Base-by-base conservation (phyloP, 192 early-diverging fungal genomes). In the Physocladia obscura region DNA sequence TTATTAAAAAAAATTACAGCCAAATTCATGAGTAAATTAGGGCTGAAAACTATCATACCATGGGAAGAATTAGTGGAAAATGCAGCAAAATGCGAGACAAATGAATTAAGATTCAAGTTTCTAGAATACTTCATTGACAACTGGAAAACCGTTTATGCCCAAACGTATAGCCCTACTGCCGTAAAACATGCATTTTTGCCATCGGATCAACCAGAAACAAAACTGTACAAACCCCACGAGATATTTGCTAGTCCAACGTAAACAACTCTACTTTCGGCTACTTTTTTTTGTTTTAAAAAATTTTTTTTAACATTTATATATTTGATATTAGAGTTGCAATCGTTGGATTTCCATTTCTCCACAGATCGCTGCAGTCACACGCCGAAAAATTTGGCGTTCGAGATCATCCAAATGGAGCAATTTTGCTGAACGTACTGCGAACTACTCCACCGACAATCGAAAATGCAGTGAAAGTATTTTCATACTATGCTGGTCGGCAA, bases 91-190 rank as follows among this genome's bases (percentile, higher is more conserved):
- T 31, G 67, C 5, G 51, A 48, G 2, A 59, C 49, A 13, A 49
- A 57, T 2, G 58, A 32, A 4, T 26, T 34, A 26, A 87, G 88
- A 22, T 70, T 56, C 4, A 70, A 82, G 15, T 82, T 89, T 1
- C 55, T 96, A 15, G 67, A 67, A 1, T 93, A 93, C 74, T 85
- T 96, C 49, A 62, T 90, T 5, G 88, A 91, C 8, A 79, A 93
- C 54, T 86, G 80, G 58, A 81, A 89, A 55, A 67, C 71, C 0
- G 64, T 77, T 24, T 94, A 93, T 57, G 27, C 64, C 1, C 19
- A 57, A 2, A 49, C 74, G 15, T 95, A 92, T 62, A 70, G 74
- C n/a, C 63, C 83, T 0, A 49, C 31, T 0, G 67, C 49, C 1
- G 61, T 91, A 38, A 78, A 76, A 19, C 62, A 67, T 0, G 67